Conservation (phyloP, 495 filamentous ascomycete species). For the Neurospora sp. region DNA sequence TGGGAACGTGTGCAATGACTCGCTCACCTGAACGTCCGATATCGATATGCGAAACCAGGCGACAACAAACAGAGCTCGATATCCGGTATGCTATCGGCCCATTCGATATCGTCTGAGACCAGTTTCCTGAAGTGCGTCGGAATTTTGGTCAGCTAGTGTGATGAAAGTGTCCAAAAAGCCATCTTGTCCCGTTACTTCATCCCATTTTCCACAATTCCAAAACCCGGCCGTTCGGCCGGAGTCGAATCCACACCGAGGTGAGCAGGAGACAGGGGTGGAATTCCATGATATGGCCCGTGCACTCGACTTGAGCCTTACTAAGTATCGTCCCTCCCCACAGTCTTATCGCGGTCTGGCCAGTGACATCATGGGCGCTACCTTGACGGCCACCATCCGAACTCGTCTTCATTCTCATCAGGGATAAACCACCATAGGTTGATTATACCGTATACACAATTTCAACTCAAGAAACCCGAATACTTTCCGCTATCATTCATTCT, state of each 20-base stretch:
- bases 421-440: not conserved
- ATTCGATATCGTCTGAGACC: not conserved
- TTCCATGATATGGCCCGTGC: not conserved
- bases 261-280: not conserved
- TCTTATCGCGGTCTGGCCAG: not conserved
- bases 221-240: not conserved
- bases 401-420: not conserved
- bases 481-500: too few relatives aligned
- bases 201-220: not conserved
- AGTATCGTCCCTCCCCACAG: not conserved
- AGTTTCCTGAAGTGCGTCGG: not conserved
- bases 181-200: not conserved
- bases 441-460: not conserved
- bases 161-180: not conserved
- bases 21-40: not conserved
- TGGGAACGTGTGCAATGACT: not conserved
- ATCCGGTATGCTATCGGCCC: not conserved
- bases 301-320: not conserved
- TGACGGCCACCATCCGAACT: not conserved
- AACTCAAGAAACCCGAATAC: too few relatives aligned
- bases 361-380: conserved; percentile 1
- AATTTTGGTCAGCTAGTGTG: not conserved
- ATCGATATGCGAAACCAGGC: not conserved
- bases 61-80: not conserved
- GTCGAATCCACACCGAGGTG: not conserved